phyloP scores from a whole-genome alignment of 2,329 filamentous ascomycete genomes.

The Pseudogymnoascus sp. region DNA sequence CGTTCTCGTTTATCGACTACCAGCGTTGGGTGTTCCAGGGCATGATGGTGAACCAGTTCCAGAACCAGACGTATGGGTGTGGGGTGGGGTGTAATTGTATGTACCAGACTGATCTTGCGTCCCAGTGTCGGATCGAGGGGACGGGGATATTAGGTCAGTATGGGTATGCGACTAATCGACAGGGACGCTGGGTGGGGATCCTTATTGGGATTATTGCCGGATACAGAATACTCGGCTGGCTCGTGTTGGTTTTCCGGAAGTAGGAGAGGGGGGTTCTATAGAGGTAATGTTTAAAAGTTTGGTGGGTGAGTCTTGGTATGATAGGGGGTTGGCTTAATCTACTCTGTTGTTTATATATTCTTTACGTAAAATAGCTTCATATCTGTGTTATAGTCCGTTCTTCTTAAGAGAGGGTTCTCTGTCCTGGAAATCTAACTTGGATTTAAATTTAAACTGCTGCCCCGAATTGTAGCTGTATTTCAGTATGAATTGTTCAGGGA shows the following conservation, averaged over 20 bases:
- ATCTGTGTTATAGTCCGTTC: no score
- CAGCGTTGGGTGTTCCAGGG: conserved; percentile 78
- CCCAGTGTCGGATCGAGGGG: conserved; percentile 64
- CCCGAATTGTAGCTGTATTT: neutral
- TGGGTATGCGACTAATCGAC: conserved; percentile 58
- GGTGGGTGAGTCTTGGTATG: no score
- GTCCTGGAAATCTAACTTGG: no score
- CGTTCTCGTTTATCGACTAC: conserved; percentile 85
- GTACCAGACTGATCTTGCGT: conserved; percentile 57
- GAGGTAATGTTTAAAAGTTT: neutral
- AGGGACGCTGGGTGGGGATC: conserved; percentile 69
- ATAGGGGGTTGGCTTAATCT: no score
- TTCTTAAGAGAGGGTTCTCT: no score
- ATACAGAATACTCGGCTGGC: conserved; percentile 64
- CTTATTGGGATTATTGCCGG: conserved; percentile 69
- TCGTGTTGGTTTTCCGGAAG: conserved; percentile 43
- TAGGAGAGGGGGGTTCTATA: conserved; percentile 8
- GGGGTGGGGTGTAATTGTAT: conserved; percentile 50
- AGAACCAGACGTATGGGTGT: conserved; percentile 57
- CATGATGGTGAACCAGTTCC: conserved; percentile 91
- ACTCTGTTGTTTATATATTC: no score
- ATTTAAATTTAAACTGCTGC: no score
- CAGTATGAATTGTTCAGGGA: neutral
- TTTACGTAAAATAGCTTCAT: no score
- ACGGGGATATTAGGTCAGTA: conserved; percentile 64